Evolutionary conservation across 352 stramenopile species (phyloP).

Genomic region (Phytopythium chamaehyphon): DNA sequence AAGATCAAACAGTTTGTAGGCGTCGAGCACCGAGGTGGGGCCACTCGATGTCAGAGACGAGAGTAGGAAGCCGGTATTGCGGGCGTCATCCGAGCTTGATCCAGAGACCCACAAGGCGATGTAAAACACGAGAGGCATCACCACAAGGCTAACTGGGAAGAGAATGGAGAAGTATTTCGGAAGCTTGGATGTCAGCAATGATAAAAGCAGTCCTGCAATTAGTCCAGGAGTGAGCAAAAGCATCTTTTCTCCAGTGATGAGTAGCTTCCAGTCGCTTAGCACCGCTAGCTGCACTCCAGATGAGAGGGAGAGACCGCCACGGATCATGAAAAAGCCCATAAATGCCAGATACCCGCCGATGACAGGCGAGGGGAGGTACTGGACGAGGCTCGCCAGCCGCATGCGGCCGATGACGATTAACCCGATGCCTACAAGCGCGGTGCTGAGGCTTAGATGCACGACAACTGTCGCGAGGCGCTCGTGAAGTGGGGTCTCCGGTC

Average conservation of each 20-base stretch:
- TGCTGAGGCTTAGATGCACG: slow-evolving; percentile 90
- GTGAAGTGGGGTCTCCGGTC: slow-evolving; percentile 40
- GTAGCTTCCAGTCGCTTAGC: slow-evolving; percentile 55
- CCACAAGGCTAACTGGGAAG: slow-evolving; percentile 48
- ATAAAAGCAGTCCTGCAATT: slow-evolving; percentile 65
- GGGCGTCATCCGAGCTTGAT: slow-evolving; percentile 84
- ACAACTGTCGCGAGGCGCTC: slow-evolving; percentile 89
- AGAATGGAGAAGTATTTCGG: slow-evolving; percentile 47
- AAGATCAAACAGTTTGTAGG: slow-evolving; percentile 72
- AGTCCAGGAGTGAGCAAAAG: slow-evolving; percentile 80
- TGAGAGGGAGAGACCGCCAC: slow-evolving; percentile 86
- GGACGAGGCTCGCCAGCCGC: slow-evolving; percentile 90
- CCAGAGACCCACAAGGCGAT: slow-evolving; percentile 58
- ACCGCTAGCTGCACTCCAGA: slow-evolving; percentile 74
- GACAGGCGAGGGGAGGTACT: slow-evolving; percentile 94
- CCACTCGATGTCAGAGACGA: slow-evolving; percentile 13
- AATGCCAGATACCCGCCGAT: slow-evolving; percentile 96
- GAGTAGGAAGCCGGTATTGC: slow-evolving; percentile 80
- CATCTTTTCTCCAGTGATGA: slow-evolving; percentile 53
- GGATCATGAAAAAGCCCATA: slow-evolving; percentile 95
- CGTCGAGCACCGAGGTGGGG: slow-evolving; percentile 28
- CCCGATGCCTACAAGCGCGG: slow-evolving; percentile 85
- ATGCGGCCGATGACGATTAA: slow-evolving; percentile 90
- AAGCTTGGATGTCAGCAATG: slow-evolving; percentile 59
- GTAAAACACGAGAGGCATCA: slow-evolving; percentile 85